Conservation (phyloP, 495 filamentous ascomycete species). For the Choiromyces venosus region DNA sequence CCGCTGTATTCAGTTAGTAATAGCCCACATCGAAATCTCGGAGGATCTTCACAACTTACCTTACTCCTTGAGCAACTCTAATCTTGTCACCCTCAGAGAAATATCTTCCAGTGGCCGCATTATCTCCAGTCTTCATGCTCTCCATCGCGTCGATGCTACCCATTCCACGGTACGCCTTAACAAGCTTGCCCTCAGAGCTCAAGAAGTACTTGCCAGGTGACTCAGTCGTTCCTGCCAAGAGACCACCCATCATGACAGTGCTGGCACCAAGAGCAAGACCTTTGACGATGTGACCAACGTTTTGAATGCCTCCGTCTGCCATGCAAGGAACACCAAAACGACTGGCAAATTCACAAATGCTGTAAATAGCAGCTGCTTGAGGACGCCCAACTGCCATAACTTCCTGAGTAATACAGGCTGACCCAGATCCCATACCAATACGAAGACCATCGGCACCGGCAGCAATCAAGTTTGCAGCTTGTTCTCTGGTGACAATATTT, state of each 20-base stretch:
- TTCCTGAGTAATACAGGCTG: constrained; percentile 98
- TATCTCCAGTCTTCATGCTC: constrained; percentile 90
- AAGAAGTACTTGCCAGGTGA: constrained; percentile 96
- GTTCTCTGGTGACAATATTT: constrained; percentile 94
- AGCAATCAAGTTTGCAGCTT: constrained; percentile 85
- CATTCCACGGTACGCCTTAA: constrained; percentile 99
- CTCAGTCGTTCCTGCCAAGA: constrained; percentile 94
- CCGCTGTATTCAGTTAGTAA: constrained; percentile 44
- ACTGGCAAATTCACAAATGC: constrained; percentile 78
- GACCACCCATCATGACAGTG: constrained; percentile 98
- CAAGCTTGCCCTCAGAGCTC: constrained; percentile 87
- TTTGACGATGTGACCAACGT: constrained; percentile 98
- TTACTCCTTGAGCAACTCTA: constrained; percentile 94
- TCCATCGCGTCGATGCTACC: constrained; percentile 99
- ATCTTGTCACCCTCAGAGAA: constrained; percentile 94
- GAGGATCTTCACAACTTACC: constrained; percentile 42
- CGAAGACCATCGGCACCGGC: constrained; percentile 93
- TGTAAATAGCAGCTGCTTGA: constrained; percentile 86
- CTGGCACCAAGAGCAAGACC: constrained; percentile 88
- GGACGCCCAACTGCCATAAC: constrained; percentile 98
- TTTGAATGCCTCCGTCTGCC: constrained; percentile 95
- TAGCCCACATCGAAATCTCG: constrained; percentile 3
- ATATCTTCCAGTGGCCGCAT: constrained; percentile 95
- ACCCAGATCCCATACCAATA: constrained; percentile 98
- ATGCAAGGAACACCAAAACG: constrained; percentile 97